Evolutionary conservation across 108 stramenopile species (phyloP), one percentile per base, ranked within the genome.

Genomic region (Epithemia pelagica): DNA sequence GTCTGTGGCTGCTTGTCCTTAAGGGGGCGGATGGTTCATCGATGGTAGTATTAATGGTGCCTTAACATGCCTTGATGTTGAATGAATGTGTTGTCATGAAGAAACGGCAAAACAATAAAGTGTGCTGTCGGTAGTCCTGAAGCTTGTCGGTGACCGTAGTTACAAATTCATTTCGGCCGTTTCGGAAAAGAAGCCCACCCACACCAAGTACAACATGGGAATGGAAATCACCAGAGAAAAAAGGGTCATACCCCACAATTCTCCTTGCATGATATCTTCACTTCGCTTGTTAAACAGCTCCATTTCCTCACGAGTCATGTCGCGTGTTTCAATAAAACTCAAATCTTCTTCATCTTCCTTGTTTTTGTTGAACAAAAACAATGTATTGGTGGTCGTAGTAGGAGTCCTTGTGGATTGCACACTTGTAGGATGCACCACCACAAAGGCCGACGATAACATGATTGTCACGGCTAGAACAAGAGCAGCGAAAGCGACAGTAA

Each of bases 291-390:
- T 93, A 28, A 90, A 59, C 32, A 72, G 80, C 31, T 81, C 46
- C 91, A 93, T 93, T 68, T 93, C 91, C 62, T 85, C 88, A 21
- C 85, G 68, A 22, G 91, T 93, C 79, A 93, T 68, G 67, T 93
- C 91, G 15, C 91, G 74, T 27, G 70, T 54, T 73, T 93, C 91
- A 65, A 93, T 84, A 57, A 54, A 81, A 1, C 74, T 77, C 23
- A 93, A 70, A 61, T 93, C 91, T 37, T 85, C 87, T 1, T 78
- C 69, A 20, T 58, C 54, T 56, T 80, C 73, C 70, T 84, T 86
- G 69, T 85, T 90, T 21, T 81, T 33, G n/a, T n/a, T n/a, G 33
- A 32, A 79, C 54, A 82, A 75, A 25, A 65, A 62, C 32, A 62
- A 65, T 33, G 75, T 68, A 52, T 76, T 55, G 31, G 70, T 72